A percentile compares a stretch with the other conserved stretches of the same genome.
Conservation (phyloP, 2,329 filamentous ascomycete species). For the Clonostachys rosea region DNA sequence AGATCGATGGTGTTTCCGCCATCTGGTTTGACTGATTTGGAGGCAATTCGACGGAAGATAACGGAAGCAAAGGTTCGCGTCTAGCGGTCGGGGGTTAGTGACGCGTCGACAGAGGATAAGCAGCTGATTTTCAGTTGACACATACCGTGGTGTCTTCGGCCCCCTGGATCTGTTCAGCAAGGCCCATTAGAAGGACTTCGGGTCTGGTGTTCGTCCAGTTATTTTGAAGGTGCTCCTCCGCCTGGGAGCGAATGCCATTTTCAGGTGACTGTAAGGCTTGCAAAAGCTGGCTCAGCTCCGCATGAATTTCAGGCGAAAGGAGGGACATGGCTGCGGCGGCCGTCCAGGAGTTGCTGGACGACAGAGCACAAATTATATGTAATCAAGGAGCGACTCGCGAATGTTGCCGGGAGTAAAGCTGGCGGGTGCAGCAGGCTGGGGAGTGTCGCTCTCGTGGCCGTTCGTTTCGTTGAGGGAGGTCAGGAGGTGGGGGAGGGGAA, state of each 20-base stretch:
- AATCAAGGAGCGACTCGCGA: neutral
- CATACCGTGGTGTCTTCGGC: conserved; percentile 68
- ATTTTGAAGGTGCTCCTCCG: conserved; percentile 84
- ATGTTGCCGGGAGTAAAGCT: neutral
- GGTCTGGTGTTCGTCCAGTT: conserved; percentile 83
- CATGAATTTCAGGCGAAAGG: conserved; percentile 77
- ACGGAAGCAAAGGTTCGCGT: conserved; percentile 88
- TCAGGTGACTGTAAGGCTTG: conserved; percentile 85
- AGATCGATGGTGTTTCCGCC: conserved; percentile 73
- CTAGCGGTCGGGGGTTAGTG: conserved; percentile 37
- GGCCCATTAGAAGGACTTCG: conserved; percentile 86
- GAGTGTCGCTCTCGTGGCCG: neutral
- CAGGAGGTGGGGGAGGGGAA: conserved; percentile 4
- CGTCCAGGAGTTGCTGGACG: neutral
- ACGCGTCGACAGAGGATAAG: neutral
- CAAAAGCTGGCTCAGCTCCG: conserved; percentile 80
- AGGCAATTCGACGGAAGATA: conserved; percentile 89
- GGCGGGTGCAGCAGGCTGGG: no score
- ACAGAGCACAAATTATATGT: no score
- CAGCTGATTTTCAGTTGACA: conserved; percentile 2
- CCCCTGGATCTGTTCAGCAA: conserved; percentile 85
- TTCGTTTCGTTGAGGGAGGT: neutral
- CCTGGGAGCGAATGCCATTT: conserved; percentile 78
- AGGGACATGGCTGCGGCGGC: conserved; percentile 59
- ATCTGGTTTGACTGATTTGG: conserved; percentile 76